Evolutionary conservation across 2,329 filamentous ascomycete species (phyloP).

Genomic region (Ciborinia camelliae): DNA sequence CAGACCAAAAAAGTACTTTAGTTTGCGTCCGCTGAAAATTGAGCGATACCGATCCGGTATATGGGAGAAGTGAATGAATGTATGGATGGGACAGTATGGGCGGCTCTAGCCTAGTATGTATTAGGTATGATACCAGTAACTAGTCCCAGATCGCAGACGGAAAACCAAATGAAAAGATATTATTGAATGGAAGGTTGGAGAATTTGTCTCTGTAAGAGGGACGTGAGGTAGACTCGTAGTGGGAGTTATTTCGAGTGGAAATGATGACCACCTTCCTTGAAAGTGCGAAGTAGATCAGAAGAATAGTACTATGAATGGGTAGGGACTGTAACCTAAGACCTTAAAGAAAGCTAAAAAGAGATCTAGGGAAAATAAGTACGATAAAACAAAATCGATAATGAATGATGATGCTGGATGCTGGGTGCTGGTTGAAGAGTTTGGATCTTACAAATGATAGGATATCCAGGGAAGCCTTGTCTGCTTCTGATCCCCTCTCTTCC

Average conservation of each 20-base stretch:
- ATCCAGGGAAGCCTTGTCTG: constrained; percentile 8
- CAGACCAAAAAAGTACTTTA: not conserved
- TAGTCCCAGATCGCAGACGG: not conserved
- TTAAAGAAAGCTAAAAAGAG: not conserved
- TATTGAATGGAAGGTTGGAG: too few species aligned
- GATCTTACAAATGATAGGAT: constrained; percentile 11
- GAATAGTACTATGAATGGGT: not conserved
- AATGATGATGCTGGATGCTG: not conserved
- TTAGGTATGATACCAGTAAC: not conserved
- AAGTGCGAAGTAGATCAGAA: not conserved
- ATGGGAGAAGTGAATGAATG: not conserved
- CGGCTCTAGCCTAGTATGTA: not conserved
- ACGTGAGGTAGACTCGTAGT: too few species aligned
- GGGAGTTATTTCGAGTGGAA: not conserved
- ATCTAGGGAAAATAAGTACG: not conserved
- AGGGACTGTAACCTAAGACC: not conserved
- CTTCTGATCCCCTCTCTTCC: not conserved
- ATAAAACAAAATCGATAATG: not conserved
- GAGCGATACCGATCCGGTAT: not conserved
- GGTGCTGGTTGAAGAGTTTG: not conserved
- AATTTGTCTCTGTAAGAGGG: not conserved
- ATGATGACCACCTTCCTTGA: not conserved
- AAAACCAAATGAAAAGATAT: not conserved
- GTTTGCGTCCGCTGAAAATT: not conserved
- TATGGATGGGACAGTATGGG: not conserved